Evolutionary conservation across 2,329 filamentous ascomycete species (phyloP).

Genomic region (Diatrype stigma): DNA sequence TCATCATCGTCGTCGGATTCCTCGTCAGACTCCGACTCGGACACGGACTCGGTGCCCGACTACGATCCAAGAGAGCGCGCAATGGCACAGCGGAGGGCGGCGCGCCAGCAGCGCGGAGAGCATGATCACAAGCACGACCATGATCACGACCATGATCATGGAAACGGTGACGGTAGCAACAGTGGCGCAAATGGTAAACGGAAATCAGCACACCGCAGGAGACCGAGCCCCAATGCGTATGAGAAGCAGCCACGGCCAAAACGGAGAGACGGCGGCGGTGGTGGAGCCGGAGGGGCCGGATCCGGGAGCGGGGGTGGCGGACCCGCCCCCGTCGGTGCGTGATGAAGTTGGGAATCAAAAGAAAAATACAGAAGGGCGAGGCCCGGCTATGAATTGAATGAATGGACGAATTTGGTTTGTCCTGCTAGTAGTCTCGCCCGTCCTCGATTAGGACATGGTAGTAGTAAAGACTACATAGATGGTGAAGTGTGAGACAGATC

Average conservation of each 20-base stretch:
- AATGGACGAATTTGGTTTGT: no score
- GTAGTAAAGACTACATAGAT: no score
- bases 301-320: not conserved
- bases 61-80: conserved; percentile 25
- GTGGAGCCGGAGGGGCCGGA: conserved; percentile 1
- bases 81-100: conserved; percentile 20
- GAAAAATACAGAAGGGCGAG: no score
- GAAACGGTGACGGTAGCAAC: conserved; percentile 30
- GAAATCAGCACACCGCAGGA: conserved; percentile 26
- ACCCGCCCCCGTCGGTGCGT: not conserved
- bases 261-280: conserved; percentile 25
- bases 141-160: conserved; percentile 15
- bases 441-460: no score
- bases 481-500: no score
- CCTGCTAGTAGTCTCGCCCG: no score
- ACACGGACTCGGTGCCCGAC: conserved; percentile 28
- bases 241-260: conserved; percentile 66
- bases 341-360: no score
- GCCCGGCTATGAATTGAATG: no score
- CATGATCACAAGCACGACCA: conserved; percentile 31
- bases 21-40: conserved; percentile 53
- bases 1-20: conserved; percentile 46
- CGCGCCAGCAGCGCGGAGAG: conserved; percentile 23
- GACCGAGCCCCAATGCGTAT: conserved; percentile 75
- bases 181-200: not conserved